Percentiles rank a stretch among this genome's conserved stretches.
Evolutionary conservation across 1,284 basidiomycete genomes (phyloP).

Genomic region (Boletus mariae): DNA sequence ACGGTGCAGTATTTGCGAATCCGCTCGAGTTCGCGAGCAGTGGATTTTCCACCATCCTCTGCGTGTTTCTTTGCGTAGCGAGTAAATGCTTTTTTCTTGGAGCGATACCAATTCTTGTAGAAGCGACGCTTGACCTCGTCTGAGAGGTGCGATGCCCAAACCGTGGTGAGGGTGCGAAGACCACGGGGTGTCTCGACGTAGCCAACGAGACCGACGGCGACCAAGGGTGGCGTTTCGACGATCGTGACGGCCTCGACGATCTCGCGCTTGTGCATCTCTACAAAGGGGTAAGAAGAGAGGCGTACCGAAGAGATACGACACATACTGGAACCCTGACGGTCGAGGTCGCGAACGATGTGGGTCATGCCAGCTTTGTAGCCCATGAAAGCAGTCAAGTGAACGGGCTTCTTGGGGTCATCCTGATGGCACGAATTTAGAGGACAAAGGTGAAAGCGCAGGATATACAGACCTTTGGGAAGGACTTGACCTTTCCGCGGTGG

Average conservation of each 20-base stretch:
- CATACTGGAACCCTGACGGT: constrained; percentile 96
- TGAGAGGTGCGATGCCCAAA: constrained; percentile 81
- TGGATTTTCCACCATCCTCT: constrained; percentile 90
- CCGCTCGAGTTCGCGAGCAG: constrained; percentile 95
- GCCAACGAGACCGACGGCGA: constrained; percentile 97
- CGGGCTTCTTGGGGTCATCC: constrained; percentile 99
- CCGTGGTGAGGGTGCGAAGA: constrained; percentile 83
- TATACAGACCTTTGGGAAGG: constrained; percentile 84
- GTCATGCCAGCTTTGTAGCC: constrained; percentile 99
- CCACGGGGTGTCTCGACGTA: constrained; percentile 99
- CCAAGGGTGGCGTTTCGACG: constrained; percentile 96
- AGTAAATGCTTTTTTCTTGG: constrained; percentile 99
- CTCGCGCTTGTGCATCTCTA: constrained; percentile 99
- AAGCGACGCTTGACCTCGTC: constrained; percentile 97
- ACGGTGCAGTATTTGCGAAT: constrained; percentile 99
- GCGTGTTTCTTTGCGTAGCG: constrained; percentile 99
- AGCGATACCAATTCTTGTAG: constrained; percentile 99
- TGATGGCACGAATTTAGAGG: constrained; percentile 34
- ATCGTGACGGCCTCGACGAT: constrained; percentile 97
- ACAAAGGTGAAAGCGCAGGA: not conserved
- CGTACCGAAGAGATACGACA: constrained; percentile 21
- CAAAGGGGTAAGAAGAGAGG: not conserved
- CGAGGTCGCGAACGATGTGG: constrained; percentile 98
- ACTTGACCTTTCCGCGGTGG: constrained; percentile 97
- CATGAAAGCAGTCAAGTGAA: constrained; percentile 97